Evolutionary conservation across 2,329 filamentous ascomycete genomes (phyloP), one percentile per base, ranked within the genome.

Genomic region (Sclerotinia minor): DNA sequence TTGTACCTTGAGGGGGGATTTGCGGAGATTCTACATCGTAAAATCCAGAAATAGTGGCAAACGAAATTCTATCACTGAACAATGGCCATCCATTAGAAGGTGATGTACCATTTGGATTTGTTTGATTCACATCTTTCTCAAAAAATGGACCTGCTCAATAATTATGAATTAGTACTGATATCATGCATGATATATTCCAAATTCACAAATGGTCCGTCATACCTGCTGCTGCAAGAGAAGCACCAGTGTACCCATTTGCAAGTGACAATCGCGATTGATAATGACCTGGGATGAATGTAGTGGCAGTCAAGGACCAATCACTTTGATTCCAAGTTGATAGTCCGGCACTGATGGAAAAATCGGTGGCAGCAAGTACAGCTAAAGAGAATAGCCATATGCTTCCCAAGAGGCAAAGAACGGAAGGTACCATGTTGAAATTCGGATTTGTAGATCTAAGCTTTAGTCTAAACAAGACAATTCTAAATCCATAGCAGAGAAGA

Each of bases 1-100:
- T 91, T 8, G 84, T 84, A 0, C 83, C 82, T 55, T 85, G 87
- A 7, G 57, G 47, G 17, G 54, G 64, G 1, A 66, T 47, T 0
- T 83, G 85, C 41, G 80, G 83, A 3, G 82, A 80, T 74, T 90
- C 86, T 3, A 80, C 80, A 70, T 90, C 83, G 75, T 83, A 91
- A 74, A 91, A 91, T 1, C 89, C 89, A 5, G 86, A 83, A 38
- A 92, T 84, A 0, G 88, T 90, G 2, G 86, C 86, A 75, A 91
- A 91, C 0, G 85, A 84, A 72, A 90, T 86, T 45, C 89, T 81
- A 29, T 82, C 79, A 68, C 85, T 83, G 76, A 85, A 89, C 2
- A 91, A 79, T 19, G 89, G 89, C 89, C 89, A 92, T 13, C 87
- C 89, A 71, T 84, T 87, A 68, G 86, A 84, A 24, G 76, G 75